These are phyloP conservation scores for Penicillium sp. DNA, from an alignment of 2,329 filamentous ascomycete species.

Conservation along the genomic window DNA sequence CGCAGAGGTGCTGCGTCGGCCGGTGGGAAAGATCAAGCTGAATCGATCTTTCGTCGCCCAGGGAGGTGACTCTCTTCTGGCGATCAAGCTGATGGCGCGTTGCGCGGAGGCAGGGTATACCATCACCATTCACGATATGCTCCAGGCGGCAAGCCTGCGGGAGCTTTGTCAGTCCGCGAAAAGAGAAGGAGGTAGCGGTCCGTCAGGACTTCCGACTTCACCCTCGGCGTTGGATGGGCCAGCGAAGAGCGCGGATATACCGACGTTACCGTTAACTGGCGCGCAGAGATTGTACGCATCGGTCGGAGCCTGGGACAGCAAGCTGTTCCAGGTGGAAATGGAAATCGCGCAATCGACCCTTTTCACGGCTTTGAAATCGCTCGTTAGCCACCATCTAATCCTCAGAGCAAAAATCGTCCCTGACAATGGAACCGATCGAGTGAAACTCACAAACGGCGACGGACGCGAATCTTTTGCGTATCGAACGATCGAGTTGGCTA, in stretches of 20 bases:
- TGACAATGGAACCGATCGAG: background rate
- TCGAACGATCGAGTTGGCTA: background rate
- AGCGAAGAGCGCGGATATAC: background rate
- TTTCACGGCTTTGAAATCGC: background rate
- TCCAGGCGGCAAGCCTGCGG: slow-evolving; percentile 10
- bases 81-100: slow-evolving; percentile 14
- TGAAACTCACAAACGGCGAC: background rate
- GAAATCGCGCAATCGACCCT: slow-evolving; percentile 7
- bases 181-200: background rate
- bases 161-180: slow-evolving; percentile 11
- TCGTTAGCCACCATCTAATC: slow-evolving; percentile 1
- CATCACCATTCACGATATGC: slow-evolving; percentile 15
- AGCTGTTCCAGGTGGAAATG: slow-evolving; percentile 3
- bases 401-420: background rate
- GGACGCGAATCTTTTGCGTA: background rate
- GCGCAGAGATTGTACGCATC: slow-evolving; percentile 7
- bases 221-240: background rate
- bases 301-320: slow-evolving; percentile 5
- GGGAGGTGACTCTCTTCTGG: slow-evolving; percentile 17
- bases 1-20: slow-evolving; percentile 14
- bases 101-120: slow-evolving; percentile 18
- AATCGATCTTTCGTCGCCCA: slow-evolving; percentile 13
- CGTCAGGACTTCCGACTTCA: background rate
- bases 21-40: slow-evolving; percentile 17
- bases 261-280: background rate